Evolutionary conservation across 768 basidiomycete genomes (phyloP), one percentile per base, ranked within the genome.

Genomic region (Pholiota microspora): DNA sequence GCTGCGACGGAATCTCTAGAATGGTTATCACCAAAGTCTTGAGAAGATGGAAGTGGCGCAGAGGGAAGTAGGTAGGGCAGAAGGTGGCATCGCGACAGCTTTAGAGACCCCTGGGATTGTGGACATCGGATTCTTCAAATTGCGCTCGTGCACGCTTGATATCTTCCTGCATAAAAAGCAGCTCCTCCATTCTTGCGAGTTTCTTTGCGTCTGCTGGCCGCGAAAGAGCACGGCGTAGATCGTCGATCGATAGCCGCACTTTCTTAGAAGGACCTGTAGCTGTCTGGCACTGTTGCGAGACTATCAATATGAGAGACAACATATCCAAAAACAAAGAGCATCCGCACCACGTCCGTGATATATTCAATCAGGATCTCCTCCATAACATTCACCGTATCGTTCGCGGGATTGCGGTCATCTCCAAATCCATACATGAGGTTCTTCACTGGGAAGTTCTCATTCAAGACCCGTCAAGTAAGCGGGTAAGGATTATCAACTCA

Each of bases 401-500:
- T 88, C 2, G 92, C 87, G 0, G 93, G 91, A 60, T 92, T 89
- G 13, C 88, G 79, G 65, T 93, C 92, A 67, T 97, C 94, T 9
- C 94, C 94, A 69, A 96, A 97, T 25, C 91, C 93, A 64, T 93
- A 95, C 92, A 94, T 93, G 48, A 94, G 73, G 57, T 80, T 89
- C 61, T 86, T 84, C 55, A 94, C 92, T 48, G 49, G 53, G 51
- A 59, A 56, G 35, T 44, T 57, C 49, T 40, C 53, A 57, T 16
- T 29, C 13, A 36, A 34, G 13, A 34, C 23, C 16, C 34, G 34
- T 9, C 34, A 49, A 46, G 7, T 12, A 35, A 35, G 10, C 15
- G 12, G 45, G 45, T 18, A 10, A 12, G 12, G 38, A 13, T 12
- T 10, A 29, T 31, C 21, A 40, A 75, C 90, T 70, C 64, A 91